Conservation (phyloP, 495 filamentous ascomycete genomes). For the Hypomontagnella submonticulosa region DNA sequence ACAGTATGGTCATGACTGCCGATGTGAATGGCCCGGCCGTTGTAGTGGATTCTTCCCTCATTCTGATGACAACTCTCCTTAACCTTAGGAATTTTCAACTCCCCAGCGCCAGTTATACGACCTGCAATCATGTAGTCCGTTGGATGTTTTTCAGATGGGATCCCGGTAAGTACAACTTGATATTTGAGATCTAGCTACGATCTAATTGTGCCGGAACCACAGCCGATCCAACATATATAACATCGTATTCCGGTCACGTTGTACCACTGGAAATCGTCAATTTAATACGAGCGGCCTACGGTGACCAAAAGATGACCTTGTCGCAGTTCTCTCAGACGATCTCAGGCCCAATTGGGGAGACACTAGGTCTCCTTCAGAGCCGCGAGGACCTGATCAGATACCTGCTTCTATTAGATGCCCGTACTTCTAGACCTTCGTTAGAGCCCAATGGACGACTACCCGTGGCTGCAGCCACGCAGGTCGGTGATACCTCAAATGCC, state of each 20-base stretch:
- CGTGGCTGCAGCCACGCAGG: conserved; percentile 21
- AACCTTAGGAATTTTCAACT: conserved; percentile 69
- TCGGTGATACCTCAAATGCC: conserved; percentile 51
- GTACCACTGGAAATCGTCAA: conserved; percentile 56
- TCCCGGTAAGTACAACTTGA: conserved; percentile 64
- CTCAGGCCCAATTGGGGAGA: conserved; percentile 51
- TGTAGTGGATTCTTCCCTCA: conserved; percentile 82
- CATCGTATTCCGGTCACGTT: conserved; percentile 54
- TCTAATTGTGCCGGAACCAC: conserved; percentile 13
- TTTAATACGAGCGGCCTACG: conserved; percentile 59
- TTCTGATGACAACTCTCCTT: conserved; percentile 73
- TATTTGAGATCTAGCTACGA: background rate
- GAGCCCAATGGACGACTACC: conserved; percentile 4
- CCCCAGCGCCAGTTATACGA: conserved; percentile 70
- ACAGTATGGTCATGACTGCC: conserved; percentile 75
- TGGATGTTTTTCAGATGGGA: conserved; percentile 87
- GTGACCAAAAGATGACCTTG: conserved; percentile 43
- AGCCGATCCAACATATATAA: conserved; percentile 55
- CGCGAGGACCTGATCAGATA: conserved; percentile 52
- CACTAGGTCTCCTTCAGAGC: conserved; percentile 32
- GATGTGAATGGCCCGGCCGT: conserved; percentile 83
- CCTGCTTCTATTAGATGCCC: conserved; percentile 52
- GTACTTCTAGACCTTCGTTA: conserved; percentile 6
- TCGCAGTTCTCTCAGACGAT: conserved; percentile 45
- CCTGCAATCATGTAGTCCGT: conserved; percentile 74